These are phyloP conservation scores for Kalmanozyma brasiliensis DNA, from an alignment of 1,284 basidiomycete genomes.

Conservation along the genomic window DNA sequence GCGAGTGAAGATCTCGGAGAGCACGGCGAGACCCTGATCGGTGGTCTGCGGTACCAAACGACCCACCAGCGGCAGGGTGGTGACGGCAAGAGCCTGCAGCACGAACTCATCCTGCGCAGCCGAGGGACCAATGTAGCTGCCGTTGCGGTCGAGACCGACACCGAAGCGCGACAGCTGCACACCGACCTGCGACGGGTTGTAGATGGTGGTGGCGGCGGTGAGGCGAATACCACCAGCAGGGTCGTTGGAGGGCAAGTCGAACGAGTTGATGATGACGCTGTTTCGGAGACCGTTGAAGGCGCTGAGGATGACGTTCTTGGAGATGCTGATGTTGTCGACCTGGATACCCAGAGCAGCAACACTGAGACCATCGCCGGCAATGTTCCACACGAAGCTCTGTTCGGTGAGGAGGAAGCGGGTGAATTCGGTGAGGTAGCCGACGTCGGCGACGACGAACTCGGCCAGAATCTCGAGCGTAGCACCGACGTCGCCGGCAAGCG, in stretches of 20 bases:
- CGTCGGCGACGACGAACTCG: constrained; percentile 75
- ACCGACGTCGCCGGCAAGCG: constrained; percentile 73
- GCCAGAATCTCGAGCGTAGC: constrained; percentile 74
- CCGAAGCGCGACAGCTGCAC: constrained; percentile 76
- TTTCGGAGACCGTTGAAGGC: constrained; percentile 78
- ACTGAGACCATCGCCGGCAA: constrained; percentile 76
- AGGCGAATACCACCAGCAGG: constrained; percentile 80
- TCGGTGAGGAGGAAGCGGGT: constrained; percentile 76
- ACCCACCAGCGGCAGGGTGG: constrained; percentile 74
- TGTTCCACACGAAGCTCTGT: constrained; percentile 79
- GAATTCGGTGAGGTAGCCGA: constrained; percentile 75
- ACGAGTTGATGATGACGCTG: constrained; percentile 76
- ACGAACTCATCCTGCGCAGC: constrained; percentile 72
- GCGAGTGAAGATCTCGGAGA: constrained; percentile 78
- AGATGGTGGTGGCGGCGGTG: constrained; percentile 74
- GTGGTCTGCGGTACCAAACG: constrained; percentile 76
- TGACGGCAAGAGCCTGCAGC: constrained; percentile 73
- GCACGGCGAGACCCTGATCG: constrained; percentile 72
- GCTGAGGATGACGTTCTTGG: constrained; percentile 76
- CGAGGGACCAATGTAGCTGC: constrained; percentile 75
- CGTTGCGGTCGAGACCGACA: constrained; percentile 74
- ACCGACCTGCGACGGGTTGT: constrained; percentile 82
- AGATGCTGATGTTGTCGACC: constrained; percentile 74
- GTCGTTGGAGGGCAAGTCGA: constrained; percentile 79
- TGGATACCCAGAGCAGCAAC: constrained; percentile 70